phyloP scores from a whole-genome alignment of 345 rosid genomes.

The Turnera subulata region DNA sequence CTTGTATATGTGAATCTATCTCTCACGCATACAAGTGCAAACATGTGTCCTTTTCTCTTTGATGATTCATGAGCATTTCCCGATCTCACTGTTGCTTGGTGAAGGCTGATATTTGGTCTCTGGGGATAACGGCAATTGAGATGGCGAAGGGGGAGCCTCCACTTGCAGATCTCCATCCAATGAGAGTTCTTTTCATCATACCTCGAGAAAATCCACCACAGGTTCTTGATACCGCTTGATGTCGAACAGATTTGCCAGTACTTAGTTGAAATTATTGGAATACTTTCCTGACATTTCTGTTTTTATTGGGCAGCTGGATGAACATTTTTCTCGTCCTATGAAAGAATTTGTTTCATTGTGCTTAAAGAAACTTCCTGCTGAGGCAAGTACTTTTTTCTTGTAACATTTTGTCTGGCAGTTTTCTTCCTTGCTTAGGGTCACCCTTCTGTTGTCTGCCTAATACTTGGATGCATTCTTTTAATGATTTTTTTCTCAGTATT shows the following conservation, averaged over 20 bases:
- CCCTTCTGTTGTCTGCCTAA: too few relatives aligned
- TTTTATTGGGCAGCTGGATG: slow-evolving; percentile 77
- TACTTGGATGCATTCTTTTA: too few relatives aligned
- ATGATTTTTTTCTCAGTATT: background rate
- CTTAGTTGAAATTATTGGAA: background rate
- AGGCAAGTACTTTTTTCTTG: slow-evolving; percentile 48
- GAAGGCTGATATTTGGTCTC: slow-evolving; percentile 99
- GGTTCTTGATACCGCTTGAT: slow-evolving; percentile 47
- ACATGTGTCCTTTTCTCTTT: background rate
- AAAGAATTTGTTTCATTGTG: slow-evolving; percentile 95
- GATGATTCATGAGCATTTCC: slow-evolving; percentile 4
- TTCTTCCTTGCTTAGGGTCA: background rate
- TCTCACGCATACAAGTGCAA: background rate
- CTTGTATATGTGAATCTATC: slow-evolving; percentile 13
- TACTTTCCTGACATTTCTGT: background rate
- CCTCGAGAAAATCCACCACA: slow-evolving; percentile 99
- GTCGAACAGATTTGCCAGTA: slow-evolving; percentile 21
- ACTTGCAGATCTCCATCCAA: slow-evolving; percentile 97
- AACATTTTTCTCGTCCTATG: slow-evolving; percentile 95
- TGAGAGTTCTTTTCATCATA: slow-evolving; percentile 99
- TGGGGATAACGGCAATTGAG: slow-evolving; percentile 97
- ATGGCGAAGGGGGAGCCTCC: slow-evolving; percentile 99
- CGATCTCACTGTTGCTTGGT: slow-evolving; percentile 24
- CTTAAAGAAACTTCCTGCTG: slow-evolving; percentile 85
- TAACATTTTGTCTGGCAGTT: background rate